A percentile compares a stretch with the other conserved stretches of the same genome.
Conservation (phyloP, 192 early-diverging fungal species). For the Allomyces javanicus region DNA sequence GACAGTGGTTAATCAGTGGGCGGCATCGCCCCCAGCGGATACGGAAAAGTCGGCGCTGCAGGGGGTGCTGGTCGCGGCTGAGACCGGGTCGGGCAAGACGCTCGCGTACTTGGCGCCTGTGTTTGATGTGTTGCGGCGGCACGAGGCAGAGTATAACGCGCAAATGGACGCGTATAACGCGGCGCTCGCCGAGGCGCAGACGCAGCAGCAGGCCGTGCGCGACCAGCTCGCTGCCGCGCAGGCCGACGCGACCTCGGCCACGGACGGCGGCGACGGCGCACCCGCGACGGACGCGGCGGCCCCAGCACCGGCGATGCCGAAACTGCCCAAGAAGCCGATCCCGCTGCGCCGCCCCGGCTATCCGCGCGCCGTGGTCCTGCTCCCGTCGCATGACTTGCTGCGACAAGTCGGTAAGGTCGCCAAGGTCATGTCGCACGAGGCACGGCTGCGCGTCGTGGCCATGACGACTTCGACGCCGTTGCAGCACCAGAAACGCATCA, state of each 20-base stretch:
- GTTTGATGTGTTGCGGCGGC: conserved; percentile 47
- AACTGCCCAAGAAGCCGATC: background rate
- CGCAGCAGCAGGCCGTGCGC: conserved; percentile 1
- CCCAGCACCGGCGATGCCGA: too few relatives aligned
- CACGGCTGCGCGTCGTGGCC: conserved; percentile 46
- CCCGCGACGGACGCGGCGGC: background rate
- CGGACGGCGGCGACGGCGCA: conserved; percentile 1
- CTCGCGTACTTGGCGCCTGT: conserved; percentile 67
- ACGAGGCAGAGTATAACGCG: conserved; percentile 25
- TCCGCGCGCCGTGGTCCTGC: conserved; percentile 65
- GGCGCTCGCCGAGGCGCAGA: conserved; percentile 3
- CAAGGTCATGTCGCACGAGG: conserved; percentile 47
- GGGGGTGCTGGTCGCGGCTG: conserved; percentile 52
- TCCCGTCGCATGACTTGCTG: conserved; percentile 77
- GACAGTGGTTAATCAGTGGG: conserved; percentile 34
- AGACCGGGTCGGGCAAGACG: conserved; percentile 87
- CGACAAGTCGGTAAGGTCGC: conserved; percentile 50
- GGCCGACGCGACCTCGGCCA: background rate
- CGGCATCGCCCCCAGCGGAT: conserved; percentile 7
- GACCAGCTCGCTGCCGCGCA: background rate
- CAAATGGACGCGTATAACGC: conserved; percentile 3
- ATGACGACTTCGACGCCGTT: conserved; percentile 27
- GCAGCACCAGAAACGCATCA: conserved; percentile 21
- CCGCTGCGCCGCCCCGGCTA: conserved; percentile 42
- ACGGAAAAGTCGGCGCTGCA: conserved; percentile 1